Base-by-base conservation (phyloP, 2,329 filamentous ascomycete genomes). In the Cadophora sp. region DNA sequence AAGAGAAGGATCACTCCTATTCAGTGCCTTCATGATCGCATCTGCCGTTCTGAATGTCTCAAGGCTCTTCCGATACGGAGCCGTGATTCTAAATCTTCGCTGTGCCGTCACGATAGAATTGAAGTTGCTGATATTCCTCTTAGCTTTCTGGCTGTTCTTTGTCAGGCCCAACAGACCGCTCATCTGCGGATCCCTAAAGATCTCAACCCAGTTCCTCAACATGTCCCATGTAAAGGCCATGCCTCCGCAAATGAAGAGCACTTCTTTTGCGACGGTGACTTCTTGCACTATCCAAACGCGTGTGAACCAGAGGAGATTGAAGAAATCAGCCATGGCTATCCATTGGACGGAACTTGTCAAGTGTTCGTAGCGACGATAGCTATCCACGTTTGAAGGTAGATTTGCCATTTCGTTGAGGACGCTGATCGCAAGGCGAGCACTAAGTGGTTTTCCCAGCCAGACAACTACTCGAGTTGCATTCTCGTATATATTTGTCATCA, bases 231-330 rank as follows among this genome's bases (percentile, higher is more conserved):
- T 16, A 24, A 37, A 22, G 22, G 19, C 37, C 53, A 58, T 34
- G 8, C 53, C 53, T 55, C 61, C 61, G n/a, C 60, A 62, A 6
- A 62, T 50, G 26, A 62, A 62, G n/a, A 51, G 11, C 4, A 65
- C 22, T 8, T 65, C 29, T 22, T 9, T 43, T 26, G 64, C 40
- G 11, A 60, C 27, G 22, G 27, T 40, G 4, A 50, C 50, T 62
- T 62, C 64, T 62, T 66, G 64, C 5, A 66, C 48, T 16, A 60
- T 62, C 64, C 64, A 66, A 7, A 66, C 22, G 14, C 64, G 40
- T 0, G 12, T 51, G 26, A 26, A 66, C 37, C 51, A 66, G 9
- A 27, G 53, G 4, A 58, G 27, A n/a, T 43, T 51, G 24, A 27
- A 51, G 34, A 61, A 48, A 24, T 37, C 34, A 1, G 43, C 51